Conservation (phyloP, 305 asterid species). For the Fraxinus sp. region DNA sequence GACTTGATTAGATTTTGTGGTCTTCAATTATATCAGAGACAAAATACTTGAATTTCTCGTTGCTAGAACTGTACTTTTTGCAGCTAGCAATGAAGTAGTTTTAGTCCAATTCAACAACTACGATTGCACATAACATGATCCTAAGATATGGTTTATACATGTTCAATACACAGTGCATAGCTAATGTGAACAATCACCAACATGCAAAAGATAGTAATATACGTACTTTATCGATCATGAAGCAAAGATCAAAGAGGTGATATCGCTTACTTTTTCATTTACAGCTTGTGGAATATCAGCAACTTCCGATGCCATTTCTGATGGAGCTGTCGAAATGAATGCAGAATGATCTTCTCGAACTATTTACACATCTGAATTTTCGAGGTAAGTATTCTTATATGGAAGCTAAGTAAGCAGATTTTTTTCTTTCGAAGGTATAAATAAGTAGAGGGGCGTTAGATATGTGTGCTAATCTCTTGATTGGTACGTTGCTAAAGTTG, state of each 20-base stretch:
- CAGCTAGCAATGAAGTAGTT: background rate
- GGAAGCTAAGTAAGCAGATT: conserved; percentile 1
- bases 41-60: background rate
- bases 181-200: background rate
- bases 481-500: conserved; percentile 46
- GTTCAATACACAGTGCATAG: background rate
- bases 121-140: background rate
- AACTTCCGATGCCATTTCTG: conserved; percentile 44
- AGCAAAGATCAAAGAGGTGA: conserved; percentile 10
- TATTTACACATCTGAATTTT: conserved; percentile 17
- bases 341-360: conserved; percentile 13
- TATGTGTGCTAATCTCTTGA: conserved; percentile 36
- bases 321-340: conserved; percentile 26
- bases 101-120: background rate
- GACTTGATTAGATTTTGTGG: background rate
- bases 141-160: background rate
- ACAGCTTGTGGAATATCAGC: conserved; percentile 37
- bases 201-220: background rate
- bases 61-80: background rate
- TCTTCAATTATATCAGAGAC: background rate
- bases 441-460: conserved; percentile 34
- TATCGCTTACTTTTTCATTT: conserved; percentile 45
- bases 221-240: background rate
- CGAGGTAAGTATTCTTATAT: conserved; percentile 25
- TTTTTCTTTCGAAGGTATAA: conserved; percentile 18